Conservation (phyloP, 1,139 yeast species). For the Suhomyces bokatorum region DNA sequence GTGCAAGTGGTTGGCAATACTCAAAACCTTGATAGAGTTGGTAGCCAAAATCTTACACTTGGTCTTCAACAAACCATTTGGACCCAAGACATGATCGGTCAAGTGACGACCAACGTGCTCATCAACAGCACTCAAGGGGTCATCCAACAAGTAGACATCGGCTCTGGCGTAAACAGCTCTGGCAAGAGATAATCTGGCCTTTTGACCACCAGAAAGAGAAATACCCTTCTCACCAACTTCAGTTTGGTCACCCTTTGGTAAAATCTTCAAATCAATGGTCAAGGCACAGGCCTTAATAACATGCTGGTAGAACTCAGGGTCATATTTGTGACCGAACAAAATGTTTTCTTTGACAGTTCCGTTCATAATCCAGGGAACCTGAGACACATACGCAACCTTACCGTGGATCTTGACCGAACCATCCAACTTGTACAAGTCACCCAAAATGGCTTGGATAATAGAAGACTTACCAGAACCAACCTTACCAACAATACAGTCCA, state of each 20-base stretch:
- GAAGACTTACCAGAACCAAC: constrained; percentile 96
- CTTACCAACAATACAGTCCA: constrained; percentile 86
- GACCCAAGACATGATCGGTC: constrained; percentile 76
- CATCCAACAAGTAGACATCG: constrained; percentile 87
- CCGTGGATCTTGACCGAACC: constrained; percentile 81
- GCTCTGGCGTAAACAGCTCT: constrained; percentile 96
- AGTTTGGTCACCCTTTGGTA: constrained; percentile 88
- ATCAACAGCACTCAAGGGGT: constrained; percentile 92
- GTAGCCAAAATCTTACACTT: constrained; percentile 87
- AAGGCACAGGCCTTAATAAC: constrained; percentile 90
- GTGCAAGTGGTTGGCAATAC: constrained; percentile 71
- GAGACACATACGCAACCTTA: constrained; percentile 29
- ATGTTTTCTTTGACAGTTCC: constrained; percentile 43
- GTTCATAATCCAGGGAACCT: constrained; percentile 43
- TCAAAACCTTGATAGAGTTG: constrained; percentile 80
- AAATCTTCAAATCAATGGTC: constrained; percentile 64
- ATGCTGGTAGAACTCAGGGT: constrained; percentile 72
- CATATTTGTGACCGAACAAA: constrained; percentile 64
- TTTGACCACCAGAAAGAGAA: constrained; percentile 95
- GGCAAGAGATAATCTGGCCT: constrained; percentile 89
- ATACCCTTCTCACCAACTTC: constrained; percentile 97
- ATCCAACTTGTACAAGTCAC: constrained; percentile 77
- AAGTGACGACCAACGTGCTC: constrained; percentile 91
- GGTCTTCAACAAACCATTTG: constrained; percentile 70
- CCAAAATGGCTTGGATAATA: constrained; percentile 76